Conservation (phyloP, 78 protist genomes). For the slime mould (Dictyostelium discoideum) region DNA sequence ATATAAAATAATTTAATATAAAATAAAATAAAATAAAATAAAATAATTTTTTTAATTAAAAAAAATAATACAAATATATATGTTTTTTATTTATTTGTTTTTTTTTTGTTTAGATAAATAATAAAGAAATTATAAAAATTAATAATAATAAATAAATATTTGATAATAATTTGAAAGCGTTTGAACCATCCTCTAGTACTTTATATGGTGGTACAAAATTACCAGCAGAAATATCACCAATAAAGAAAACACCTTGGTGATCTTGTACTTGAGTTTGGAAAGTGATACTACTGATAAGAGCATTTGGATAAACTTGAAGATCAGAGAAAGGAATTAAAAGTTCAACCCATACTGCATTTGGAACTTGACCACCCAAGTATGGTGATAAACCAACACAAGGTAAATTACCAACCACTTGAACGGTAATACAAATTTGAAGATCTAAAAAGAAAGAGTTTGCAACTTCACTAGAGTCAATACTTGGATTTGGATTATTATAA, state of each 20-base stretch:
- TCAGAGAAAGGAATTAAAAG: conserved; percentile 48
- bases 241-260: conserved; percentile 19
- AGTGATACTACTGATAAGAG: neutral
- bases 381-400: conserved; percentile 43
- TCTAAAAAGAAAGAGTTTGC: neutral
- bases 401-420: neutral
- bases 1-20: neutral
- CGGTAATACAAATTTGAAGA: neutral
- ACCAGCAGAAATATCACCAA: neutral
- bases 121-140: neutral
- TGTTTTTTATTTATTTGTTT: neutral
- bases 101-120: neutral
- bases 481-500: neutral
- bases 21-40: neutral
- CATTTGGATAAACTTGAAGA: conserved; percentile 9
- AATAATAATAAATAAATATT: conserved; percentile 9
- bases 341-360: conserved; percentile 15
- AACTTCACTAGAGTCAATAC: neutral
- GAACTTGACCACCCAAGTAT: conserved; percentile 67
- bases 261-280: neutral
- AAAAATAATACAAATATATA: neutral
- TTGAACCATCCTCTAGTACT: neutral
- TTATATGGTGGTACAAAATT: neutral
- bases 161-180: neutral
- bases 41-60: neutral